Base-by-base conservation (phyloP, 139 green algal species). In the Dunaliella sp. region DNA sequence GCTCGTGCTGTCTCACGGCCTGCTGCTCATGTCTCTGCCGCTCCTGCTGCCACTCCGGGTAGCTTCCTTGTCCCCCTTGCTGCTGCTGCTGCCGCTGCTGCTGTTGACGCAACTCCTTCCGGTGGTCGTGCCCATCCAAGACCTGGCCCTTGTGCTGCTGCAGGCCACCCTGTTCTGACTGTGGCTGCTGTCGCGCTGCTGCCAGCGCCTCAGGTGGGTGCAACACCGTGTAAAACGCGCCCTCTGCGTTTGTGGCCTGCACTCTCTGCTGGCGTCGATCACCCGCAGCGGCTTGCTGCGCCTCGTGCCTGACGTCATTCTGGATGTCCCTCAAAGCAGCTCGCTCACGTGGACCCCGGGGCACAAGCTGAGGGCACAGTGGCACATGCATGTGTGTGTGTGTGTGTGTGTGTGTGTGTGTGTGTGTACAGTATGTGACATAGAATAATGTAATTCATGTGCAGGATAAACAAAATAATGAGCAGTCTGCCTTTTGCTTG, bases 11-110 rank as follows among this genome's bases (percentile, higher is more conserved):
- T 16, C 48, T 7, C 48, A 65, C 48, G 16, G 48, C 16, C 16
- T 65, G 48, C 16, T 65, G 48, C 48, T 65, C 48, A 16, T 65
- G 48, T 16, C 48, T 7, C 48, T 65, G 48, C 48, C 16, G 48
- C 48, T 65, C 48, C 48, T 65, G 48, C 48, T 65, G 7, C 48
- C 48, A 65, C 48, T 7, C 48, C 7, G 48, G n/a, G n/a, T n/a
- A n/a, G n/a, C n/a, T n/a, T n/a, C n/a, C 48, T 16, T 65, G 48
- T 65, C 7, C 16, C 7, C 48, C 48, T 16, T 78, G 73, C 73
- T 78, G 73, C 73, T 78, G 73, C 73, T 78, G 73, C 73, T 78
- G 73, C 22, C n/a, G 73, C 73, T 78, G 7, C 12, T 28, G 73
- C 22, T 78, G 12, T 16, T 21, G 73, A 32, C n/a, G 73, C 12